A percentile compares a stretch with the other conserved stretches of the same genome.
These are phyloP conservation scores for Alternaria alternata DNA, from an alignment of 2,329 filamentous ascomycete species.

Conservation along the genomic window DNA sequence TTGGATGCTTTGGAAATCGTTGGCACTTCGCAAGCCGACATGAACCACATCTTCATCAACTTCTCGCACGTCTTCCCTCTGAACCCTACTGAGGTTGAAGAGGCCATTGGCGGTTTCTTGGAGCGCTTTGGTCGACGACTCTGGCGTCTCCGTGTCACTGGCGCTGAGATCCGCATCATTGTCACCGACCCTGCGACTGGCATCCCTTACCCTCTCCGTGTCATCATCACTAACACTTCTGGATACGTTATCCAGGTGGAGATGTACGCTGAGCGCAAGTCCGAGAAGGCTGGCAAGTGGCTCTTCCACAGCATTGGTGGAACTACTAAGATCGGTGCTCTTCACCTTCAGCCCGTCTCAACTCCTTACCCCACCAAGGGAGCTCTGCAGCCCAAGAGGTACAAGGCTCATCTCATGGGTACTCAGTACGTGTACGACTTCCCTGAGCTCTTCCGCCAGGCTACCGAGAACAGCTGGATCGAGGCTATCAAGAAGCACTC, in stretches of 20 bases:
- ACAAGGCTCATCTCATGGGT: conserved; percentile 99
- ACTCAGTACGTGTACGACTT: conserved; percentile 99
- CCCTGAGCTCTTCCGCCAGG: conserved; percentile 98
- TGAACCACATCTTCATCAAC: conserved; percentile 99
- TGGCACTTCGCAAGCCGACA: conserved; percentile 97
- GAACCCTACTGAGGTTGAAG: conserved; percentile 86
- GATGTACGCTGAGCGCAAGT: conserved; percentile 97
- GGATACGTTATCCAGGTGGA: conserved; percentile 98
- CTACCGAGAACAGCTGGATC: conserved; percentile 93
- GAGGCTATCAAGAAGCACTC: conserved; percentile 78
- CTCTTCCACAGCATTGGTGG: conserved; percentile 98
- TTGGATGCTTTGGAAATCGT: conserved; percentile 97
- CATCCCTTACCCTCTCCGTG: conserved; percentile 87
- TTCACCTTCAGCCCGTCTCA: conserved; percentile 90
- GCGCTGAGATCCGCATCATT: conserved; percentile 97
- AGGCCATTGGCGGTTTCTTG: conserved; percentile 92
- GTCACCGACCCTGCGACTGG: conserved; percentile 90
- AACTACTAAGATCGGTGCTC: conserved; percentile 91
- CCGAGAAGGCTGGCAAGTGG: conserved; percentile 93
- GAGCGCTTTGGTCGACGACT: conserved; percentile 94
- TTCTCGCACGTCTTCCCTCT: conserved; percentile 97
- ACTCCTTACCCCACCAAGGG: conserved; percentile 98
- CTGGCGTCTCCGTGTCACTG: conserved; percentile 95
- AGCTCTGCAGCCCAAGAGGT: conserved; percentile 97
- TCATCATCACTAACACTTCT: conserved; percentile 97